phyloP scores from a whole-genome alignment of 352 stramenopile genomes.

The Phytophthora sp. region DNA sequence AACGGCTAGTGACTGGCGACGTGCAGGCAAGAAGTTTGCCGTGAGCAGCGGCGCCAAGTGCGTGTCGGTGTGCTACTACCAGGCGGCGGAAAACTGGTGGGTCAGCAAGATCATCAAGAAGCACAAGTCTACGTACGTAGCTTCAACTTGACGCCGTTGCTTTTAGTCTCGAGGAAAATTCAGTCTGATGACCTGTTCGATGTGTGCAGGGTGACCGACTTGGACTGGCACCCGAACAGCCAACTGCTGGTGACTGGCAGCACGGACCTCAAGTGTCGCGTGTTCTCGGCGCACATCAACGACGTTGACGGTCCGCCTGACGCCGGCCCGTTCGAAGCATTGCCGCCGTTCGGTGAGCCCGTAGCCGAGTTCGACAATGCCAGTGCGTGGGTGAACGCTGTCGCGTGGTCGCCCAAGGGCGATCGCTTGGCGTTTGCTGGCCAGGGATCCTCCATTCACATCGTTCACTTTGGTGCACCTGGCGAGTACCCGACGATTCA shows the following conservation, averaged over 20 bases:
- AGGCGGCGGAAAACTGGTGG: slow-evolving; percentile 94
- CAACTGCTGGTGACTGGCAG: slow-evolving; percentile 92
- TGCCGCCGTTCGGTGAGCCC: slow-evolving; percentile 83
- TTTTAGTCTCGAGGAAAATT: background rate
- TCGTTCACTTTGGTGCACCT: slow-evolving; percentile 84
- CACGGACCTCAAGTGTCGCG: slow-evolving; percentile 94
- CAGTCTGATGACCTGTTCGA: background rate
- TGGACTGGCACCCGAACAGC: slow-evolving; percentile 94
- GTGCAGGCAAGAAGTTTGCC: slow-evolving; percentile 91
- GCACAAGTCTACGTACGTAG: slow-evolving; percentile 94
- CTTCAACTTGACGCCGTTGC: too few relatives aligned
- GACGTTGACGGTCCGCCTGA: slow-evolving; percentile 82
- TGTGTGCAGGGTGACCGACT: slow-evolving; percentile 68
- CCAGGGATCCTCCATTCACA: slow-evolving; percentile 92
- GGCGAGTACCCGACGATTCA: slow-evolving; percentile 79
- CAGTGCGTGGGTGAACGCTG: slow-evolving; percentile 91
- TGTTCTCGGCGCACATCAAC: slow-evolving; percentile 90
- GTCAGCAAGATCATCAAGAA: slow-evolving; percentile 97
- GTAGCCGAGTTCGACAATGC: slow-evolving; percentile 89
- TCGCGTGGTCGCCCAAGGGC: slow-evolving; percentile 92
- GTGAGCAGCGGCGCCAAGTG: slow-evolving; percentile 93
- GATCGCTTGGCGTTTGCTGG: slow-evolving; percentile 89
- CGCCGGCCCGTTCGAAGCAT: slow-evolving; percentile 72
- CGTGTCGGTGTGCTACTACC: slow-evolving; percentile 94
- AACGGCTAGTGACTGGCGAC: slow-evolving; percentile 1